phyloP scores from a whole-genome alignment of 78 protist genomes.

The Speleostelium caveatum region DNA sequence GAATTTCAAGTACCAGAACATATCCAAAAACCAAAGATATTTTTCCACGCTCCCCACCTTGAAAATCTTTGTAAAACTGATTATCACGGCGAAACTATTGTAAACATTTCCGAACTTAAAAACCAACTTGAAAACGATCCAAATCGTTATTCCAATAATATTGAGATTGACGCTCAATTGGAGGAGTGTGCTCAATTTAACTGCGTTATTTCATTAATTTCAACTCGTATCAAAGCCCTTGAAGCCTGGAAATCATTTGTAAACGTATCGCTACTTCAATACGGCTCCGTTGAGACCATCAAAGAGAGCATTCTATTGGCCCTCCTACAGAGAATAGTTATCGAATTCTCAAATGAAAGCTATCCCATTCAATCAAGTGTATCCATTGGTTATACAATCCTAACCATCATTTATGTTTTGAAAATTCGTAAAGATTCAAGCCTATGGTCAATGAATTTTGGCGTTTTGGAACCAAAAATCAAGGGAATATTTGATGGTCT shows the following conservation, averaged over 20 bases:
- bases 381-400: slow-evolving; percentile 41
- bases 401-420: slow-evolving; percentile 9
- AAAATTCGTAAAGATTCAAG: slow-evolving; percentile 23
- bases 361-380: slow-evolving; percentile 12
- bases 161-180: slow-evolving; percentile 42
- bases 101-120: slow-evolving; percentile 12
- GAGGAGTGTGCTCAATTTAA: slow-evolving; percentile 34
- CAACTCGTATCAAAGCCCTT: slow-evolving; percentile 18
- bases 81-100: background rate
- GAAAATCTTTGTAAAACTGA: background rate
- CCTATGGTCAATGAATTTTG: background rate
- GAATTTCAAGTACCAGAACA: slow-evolving; percentile 26
- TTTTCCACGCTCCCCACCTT: slow-evolving; percentile 20
- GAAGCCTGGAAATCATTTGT: slow-evolving; percentile 58
- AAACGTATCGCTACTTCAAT: slow-evolving; percentile 10
- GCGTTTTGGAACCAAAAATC: slow-evolving; percentile 35
- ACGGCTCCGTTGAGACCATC: slow-evolving; percentile 8
- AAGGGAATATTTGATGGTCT: slow-evolving; percentile 58
- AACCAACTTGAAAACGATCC: slow-evolving; percentile 8
- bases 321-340: slow-evolving; percentile 18
- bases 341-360: slow-evolving; percentile 44
- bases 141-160: background rate
- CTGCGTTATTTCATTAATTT: background rate
- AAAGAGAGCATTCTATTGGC: slow-evolving; percentile 17
- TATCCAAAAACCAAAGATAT: slow-evolving; percentile 29